phyloP scores from a whole-genome alignment of 2,329 filamentous ascomycete species.

The Colletotrichum sansevieriae region DNA sequence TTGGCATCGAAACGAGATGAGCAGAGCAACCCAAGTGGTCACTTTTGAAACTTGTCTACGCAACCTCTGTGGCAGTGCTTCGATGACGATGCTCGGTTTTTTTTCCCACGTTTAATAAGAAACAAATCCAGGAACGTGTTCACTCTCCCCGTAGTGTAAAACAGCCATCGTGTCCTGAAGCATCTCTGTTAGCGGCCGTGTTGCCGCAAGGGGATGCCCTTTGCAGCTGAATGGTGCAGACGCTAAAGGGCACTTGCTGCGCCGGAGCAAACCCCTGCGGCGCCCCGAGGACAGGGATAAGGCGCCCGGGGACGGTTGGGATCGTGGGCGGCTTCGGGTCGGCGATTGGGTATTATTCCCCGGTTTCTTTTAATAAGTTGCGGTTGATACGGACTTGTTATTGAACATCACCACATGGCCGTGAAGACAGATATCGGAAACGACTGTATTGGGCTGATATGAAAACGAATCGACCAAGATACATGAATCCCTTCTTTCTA shows the following conservation, averaged over 20 bases:
- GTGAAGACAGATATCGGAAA: slow-evolving; percentile 8
- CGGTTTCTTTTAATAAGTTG: not conserved
- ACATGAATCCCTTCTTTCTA: not conserved
- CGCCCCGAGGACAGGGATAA: slow-evolving; percentile 19
- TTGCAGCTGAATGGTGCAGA: not conserved
- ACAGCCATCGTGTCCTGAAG: not conserved
- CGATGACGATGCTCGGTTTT: slow-evolving; percentile 24
- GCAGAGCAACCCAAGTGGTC: not conserved
- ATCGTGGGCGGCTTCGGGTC: slow-evolving; percentile 2
- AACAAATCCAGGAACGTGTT: slow-evolving; percentile 24
- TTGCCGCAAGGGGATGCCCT: not conserved
- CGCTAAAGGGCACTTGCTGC: not conserved
- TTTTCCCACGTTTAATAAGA: not conserved
- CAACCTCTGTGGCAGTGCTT: slow-evolving; percentile 32
- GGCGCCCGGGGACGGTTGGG: not conserved
- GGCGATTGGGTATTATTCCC: slow-evolving; percentile 1
- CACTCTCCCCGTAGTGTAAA: not conserved
- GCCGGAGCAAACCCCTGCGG: not conserved
- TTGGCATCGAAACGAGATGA: slow-evolving; percentile 39
- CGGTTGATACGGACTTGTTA: no score
- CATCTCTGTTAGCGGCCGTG: not conserved
- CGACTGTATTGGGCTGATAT: slow-evolving; percentile 7
- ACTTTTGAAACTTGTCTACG: slow-evolving; percentile 23
- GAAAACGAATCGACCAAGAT: not conserved
- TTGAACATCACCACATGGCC: not conserved